Percentiles rank a stretch among this genome's conserved stretches.
Evolutionary conservation across 176 grass and related monocot genomes (phyloP).

Genomic region (Elaeis guineensis): DNA sequence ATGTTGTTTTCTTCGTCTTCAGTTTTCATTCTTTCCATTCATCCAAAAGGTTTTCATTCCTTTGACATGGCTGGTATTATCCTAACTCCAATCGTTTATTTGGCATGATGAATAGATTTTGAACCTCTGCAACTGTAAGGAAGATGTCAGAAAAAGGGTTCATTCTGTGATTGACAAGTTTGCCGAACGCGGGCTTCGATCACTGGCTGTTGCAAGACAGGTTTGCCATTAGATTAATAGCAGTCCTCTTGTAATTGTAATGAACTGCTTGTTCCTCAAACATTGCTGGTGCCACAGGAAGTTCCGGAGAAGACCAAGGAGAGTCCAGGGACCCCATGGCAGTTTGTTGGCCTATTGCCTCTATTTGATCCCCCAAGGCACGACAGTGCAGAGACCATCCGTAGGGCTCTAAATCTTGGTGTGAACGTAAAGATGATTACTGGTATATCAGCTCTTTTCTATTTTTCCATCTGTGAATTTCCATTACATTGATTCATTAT

Average conservation of each 20-base stretch:
- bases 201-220: slow-evolving; percentile 70
- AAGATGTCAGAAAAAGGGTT: slow-evolving; percentile 37
- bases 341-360: slow-evolving; percentile 74
- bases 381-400: slow-evolving; percentile 91
- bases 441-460: slow-evolving; percentile 21
- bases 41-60: background rate
- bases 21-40: background rate
- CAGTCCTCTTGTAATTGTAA: background rate
- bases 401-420: slow-evolving; percentile 67
- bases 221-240: slow-evolving; percentile 9
- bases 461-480: background rate
- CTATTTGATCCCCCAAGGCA: slow-evolving; percentile 86
- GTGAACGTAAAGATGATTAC: slow-evolving; percentile 99
- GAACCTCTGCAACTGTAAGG: slow-evolving; percentile 45
- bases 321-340: slow-evolving; percentile 50
- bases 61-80: background rate
- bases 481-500: too few relatives aligned
- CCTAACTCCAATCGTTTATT: background rate
- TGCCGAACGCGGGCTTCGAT: slow-evolving; percentile 76
- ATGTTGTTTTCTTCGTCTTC: background rate
- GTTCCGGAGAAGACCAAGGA: slow-evolving; percentile 79
- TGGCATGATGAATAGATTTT: slow-evolving; percentile 36
- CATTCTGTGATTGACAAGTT: slow-evolving; percentile 74
- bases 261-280: background rate
- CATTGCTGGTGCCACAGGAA: slow-evolving; percentile 26